Conservation (phyloP, 2,329 filamentous ascomycete species). For the Stagonosporopsis cucurbitacearum region DNA sequence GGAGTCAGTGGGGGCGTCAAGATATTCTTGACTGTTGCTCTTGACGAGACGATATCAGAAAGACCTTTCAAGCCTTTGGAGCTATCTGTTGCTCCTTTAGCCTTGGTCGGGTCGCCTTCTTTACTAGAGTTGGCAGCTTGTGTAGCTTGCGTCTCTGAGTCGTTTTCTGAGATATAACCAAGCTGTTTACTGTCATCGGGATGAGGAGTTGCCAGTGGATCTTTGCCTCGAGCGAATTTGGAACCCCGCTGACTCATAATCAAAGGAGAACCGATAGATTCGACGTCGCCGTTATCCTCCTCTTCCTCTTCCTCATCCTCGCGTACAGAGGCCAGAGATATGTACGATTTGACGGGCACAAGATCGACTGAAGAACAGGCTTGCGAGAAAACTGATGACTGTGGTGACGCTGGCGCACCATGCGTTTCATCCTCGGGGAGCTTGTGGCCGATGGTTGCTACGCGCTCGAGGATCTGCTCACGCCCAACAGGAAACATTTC, state of each 20-base stretch:
- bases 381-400: conserved; percentile 33
- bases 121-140: conserved; percentile 20
- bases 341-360: conserved; percentile 32
- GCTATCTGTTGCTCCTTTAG: conserved; percentile 25
- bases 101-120: conserved; percentile 22
- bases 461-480: conserved; percentile 37
- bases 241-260: conserved; percentile 16
- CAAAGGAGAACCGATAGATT: conserved; percentile 31
- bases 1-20: conserved; percentile 24
- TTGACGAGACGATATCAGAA: conserved; percentile 20
- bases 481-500: conserved; percentile 40
- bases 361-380: conserved; percentile 43
- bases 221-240: conserved; percentile 19
- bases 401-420: conserved; percentile 30
- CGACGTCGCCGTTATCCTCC: conserved; percentile 21
- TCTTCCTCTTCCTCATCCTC: conserved; percentile 39
- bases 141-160: conserved; percentile 1
- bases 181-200: conserved; percentile 24
- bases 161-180: conserved; percentile 7
- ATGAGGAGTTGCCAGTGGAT: conserved; percentile 23
- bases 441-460: conserved; percentile 33
- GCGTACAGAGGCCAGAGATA: conserved; percentile 37
- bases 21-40: conserved; percentile 18
- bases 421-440: conserved; percentile 37
- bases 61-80: conserved; percentile 16